Evolutionary conservation across 2,329 filamentous ascomycete genomes (phyloP).

Genomic region (Aspergillus thermomutatus): DNA sequence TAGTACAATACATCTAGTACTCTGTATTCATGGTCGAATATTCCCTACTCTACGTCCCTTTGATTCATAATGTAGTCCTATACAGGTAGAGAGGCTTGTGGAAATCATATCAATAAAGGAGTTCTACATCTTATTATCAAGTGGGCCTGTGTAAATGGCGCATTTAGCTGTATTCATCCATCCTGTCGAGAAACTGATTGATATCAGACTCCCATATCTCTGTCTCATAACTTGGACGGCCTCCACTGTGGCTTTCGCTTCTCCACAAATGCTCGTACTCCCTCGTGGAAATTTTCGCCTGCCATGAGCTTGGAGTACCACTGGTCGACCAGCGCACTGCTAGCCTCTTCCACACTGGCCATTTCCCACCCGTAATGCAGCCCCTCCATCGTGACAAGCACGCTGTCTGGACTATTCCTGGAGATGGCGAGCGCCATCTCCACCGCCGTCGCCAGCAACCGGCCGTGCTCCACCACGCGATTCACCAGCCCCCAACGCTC

Average conservation of each 20-base stretch:
- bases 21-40: too few relatives aligned
- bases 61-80: too few relatives aligned
- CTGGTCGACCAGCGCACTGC: conserved; percentile 53
- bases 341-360: conserved; percentile 61
- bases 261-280: conserved; percentile 71
- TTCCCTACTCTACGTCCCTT: too few relatives aligned
- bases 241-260: conserved; percentile 64
- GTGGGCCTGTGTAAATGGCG: too few relatives aligned
- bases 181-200: too few relatives aligned
- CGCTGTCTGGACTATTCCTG: conserved; percentile 66
- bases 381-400: conserved; percentile 68
- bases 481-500: conserved; percentile 68
- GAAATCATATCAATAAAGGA: too few relatives aligned
- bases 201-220: background rate
- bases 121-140: too few relatives aligned
- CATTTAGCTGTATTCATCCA: too few relatives aligned
- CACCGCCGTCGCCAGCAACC: conserved; percentile 46
- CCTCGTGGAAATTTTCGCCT: conserved; percentile 70
- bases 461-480: conserved; percentile 49
- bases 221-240: conserved; percentile 29
- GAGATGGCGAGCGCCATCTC: conserved; percentile 59
- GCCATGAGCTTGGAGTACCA: conserved; percentile 59
- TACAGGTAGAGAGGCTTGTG: too few relatives aligned
- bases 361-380: conserved; percentile 68
- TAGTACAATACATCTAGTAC: too few relatives aligned